Evolutionary conservation across 805 yeast genomes (phyloP), one percentile per base, ranked within the genome.

Genomic region (Geotrichum ghanense): DNA sequence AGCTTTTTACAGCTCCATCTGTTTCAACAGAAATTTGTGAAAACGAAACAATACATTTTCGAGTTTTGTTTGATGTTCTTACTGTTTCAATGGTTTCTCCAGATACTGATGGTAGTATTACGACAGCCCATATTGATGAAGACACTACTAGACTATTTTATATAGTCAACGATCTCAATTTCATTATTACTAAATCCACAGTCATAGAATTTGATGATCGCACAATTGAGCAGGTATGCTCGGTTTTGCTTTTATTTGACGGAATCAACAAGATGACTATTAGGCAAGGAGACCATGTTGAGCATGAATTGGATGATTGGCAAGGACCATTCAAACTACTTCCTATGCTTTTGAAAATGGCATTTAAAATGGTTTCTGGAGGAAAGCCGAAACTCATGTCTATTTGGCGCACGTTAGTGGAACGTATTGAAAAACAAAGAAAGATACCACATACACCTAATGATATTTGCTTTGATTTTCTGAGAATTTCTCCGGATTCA

Each of bases 271-370:
- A 83, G 0, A 66, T 86, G 56, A 74, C 71, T 51, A 71, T 97
- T 49, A 95, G 87, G 57, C 76, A 78, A 3, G 70, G 74, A 3
- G 80, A 78, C 50, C 98, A 90, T 61, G 88, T 90, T 10, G 96
- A 89, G 59, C 92, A 83, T 60, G 98, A 90, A 59, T 79, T 79
- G 41, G 85, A 84, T 24, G 90, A 85, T 45, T 92, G 89, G 70
- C 74, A 81, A 1, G 74, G 78, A 2, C 81, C 73, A 55, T 82
- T 82, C 60, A 81, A 81, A 50, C 77, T 81, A 1, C 62, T 80
- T 48, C 80, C 84, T 45, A 83, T 79, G 2, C 71, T 85, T 0
- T 72, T 81, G 7, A 81, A 82, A 45, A 58, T 68, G 1, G 65
- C 66, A 3, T 52, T 59, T 9, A 53, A 54, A 16, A 58, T 65